Evolutionary conservation across 345 rosid species (phyloP), one percentile per base, ranked within the genome.

Genomic region (Populus pruinosa): DNA sequence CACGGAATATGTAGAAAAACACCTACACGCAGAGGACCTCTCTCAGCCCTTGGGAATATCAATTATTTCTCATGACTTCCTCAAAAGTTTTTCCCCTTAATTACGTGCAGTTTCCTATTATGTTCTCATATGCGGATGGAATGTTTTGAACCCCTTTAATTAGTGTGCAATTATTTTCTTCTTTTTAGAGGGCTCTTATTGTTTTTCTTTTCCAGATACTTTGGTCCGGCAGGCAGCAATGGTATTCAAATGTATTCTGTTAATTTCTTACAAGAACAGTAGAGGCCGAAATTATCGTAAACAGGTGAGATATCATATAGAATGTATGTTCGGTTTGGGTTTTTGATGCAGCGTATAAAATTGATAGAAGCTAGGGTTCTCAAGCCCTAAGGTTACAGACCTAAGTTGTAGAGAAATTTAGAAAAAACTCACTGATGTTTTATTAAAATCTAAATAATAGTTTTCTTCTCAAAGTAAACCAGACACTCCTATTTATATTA

Each of bases 241-340:
- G 99, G 90, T 89, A 53, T 61, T 91, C 76, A 96, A 96, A 84
- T 96, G 98, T 87, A 77, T 87, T 85, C 86, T 96, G 38, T 83
- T 96, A 78, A 92, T 96, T 86, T 90, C 91, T 85, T 96, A 93
- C 90, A 91, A 88, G 83, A 96, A 96, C 79, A 89, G 97, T 79
- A 89, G 98, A 85, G 99, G 99, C 73, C 87, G 97, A 59, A 91
- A 90, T 82, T 94, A 92, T 80, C 95, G 98, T 69, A 94, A 83
- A 85, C 98, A 96, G 99, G 99, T 96, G 78, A 83, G 86, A 55
- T 27, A 69, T 50, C 27, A 13, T 55, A 70, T 44, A 39, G 33
- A 56, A 21, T 73, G 4, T 47, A 23, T 25, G 20, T 47, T 70
- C 11, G 44, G 12, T 70, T 64, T 33, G 63, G 13, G 13, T 14